phyloP scores from a whole-genome alignment of 225 moss, liverwort and hornwort genomes.

The Neckera pumila region DNA sequence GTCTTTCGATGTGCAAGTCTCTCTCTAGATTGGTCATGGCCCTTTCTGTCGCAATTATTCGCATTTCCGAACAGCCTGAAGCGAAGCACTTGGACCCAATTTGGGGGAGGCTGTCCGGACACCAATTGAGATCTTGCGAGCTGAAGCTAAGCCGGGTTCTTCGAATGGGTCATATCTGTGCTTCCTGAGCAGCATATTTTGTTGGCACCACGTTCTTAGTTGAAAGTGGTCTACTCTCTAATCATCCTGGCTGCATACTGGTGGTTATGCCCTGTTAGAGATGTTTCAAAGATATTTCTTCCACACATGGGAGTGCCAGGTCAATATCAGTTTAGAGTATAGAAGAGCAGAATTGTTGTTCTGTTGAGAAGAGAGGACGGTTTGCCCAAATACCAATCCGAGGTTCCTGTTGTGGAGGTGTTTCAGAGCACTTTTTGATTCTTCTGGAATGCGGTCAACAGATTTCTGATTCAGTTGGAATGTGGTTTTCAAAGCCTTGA shows the following conservation, averaged over 20 bases:
- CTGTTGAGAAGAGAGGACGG: not conserved
- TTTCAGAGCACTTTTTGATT: not conserved
- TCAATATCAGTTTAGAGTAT: not conserved
- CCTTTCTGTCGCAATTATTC: not conserved
- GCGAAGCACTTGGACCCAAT: not conserved
- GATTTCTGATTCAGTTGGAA: not conserved
- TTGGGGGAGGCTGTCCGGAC: not conserved
- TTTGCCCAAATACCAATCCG: not conserved
- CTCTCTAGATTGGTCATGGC: not conserved
- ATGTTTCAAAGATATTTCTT: not conserved
- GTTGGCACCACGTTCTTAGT: not conserved
- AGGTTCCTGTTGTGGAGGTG: not conserved
- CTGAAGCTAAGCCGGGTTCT: not conserved
- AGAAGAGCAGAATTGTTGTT: not conserved
- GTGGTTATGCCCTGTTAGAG: not conserved
- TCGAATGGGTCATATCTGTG: not conserved
- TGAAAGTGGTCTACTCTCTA: not conserved
- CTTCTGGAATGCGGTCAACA: not conserved
- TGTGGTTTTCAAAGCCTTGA: not conserved
- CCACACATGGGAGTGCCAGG: not conserved
- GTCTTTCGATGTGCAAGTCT: not conserved
- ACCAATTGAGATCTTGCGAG: not conserved
- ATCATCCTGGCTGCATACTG: not conserved
- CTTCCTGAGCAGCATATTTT: too few species aligned
- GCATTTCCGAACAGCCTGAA: not conserved